Conservation (phyloP, 805 yeast genomes). For the Vanderwaltozyma verrucispora region DNA sequence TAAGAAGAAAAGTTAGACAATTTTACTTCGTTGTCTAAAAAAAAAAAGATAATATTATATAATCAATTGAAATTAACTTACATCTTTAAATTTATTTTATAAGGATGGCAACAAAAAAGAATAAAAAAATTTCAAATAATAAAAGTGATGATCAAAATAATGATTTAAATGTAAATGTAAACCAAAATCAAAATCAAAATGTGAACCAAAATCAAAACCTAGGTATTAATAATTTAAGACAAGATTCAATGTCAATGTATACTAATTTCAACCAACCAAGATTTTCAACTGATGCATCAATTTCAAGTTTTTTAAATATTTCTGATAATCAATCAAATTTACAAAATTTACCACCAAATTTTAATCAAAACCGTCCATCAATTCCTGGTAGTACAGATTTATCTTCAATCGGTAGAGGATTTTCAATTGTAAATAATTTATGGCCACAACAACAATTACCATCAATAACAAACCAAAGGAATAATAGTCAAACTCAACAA, state of each 20-base stretch:
- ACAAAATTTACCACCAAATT: too few relatives aligned
- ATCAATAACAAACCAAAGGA: constrained; percentile 5
- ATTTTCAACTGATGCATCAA: constrained; percentile 21
- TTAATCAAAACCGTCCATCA: neutral
- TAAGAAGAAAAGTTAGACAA: too few relatives aligned
- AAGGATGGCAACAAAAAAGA: neutral
- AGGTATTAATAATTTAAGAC: constrained; percentile 4
- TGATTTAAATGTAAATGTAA: neutral
- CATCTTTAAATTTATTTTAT: neutral
- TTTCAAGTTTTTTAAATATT: constrained; percentile 21
- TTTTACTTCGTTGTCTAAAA: too few relatives aligned
- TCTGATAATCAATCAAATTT: constrained; percentile 4
- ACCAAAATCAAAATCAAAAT: neutral
- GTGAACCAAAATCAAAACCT: too few relatives aligned
- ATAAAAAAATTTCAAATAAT: neutral
- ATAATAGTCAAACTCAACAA: neutral
- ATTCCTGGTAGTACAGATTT: constrained; percentile 2
- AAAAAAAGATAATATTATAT: too few relatives aligned
- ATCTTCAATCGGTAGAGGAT: constrained; percentile 19
- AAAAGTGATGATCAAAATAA: neutral
- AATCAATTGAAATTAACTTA: too few relatives aligned
- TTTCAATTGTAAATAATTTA: constrained; percentile 23
- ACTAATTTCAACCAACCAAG: constrained; percentile 16
- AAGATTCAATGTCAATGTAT: constrained; percentile 18
- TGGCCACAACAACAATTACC: constrained; percentile 15